phyloP scores from a whole-genome alignment of 345 rosid genomes.

The Conringia planisiliqua region DNA sequence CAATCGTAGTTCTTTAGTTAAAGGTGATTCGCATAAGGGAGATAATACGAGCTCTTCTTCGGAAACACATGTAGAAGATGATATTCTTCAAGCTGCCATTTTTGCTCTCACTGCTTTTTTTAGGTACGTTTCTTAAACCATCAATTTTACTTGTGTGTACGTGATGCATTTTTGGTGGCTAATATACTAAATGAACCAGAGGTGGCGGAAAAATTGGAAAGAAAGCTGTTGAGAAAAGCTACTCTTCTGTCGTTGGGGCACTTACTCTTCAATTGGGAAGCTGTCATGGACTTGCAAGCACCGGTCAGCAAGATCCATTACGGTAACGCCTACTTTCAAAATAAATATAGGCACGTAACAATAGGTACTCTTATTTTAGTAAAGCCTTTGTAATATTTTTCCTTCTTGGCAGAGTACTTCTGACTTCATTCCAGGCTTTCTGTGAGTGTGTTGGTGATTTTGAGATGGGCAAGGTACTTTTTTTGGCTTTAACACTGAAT shows the following conservation, averaged over 20 bases:
- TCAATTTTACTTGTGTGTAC: background rate
- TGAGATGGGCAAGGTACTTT: conserved; percentile 95
- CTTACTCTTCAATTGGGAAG: conserved; percentile 90
- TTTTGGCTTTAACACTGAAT: background rate
- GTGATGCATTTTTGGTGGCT: conserved; percentile 24
- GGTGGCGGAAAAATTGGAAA: conserved; percentile 97
- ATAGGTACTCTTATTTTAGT: background rate
- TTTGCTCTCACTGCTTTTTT: conserved; percentile 90
- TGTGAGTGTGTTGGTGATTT: conserved; percentile 99
- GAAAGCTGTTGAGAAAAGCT: conserved; percentile 85
- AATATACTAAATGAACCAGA: conserved; percentile 40
- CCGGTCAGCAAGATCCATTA: conserved; percentile 83
- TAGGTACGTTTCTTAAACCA: conserved; percentile 43
- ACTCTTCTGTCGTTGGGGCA: conserved; percentile 80
- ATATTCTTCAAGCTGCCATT: conserved; percentile 76
- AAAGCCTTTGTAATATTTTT: conserved; percentile 6
- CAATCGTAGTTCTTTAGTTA: conserved; percentile 52
- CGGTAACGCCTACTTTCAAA: conserved; percentile 42
- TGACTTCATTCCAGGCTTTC: conserved; percentile 86
- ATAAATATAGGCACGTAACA: conserved; percentile 2
- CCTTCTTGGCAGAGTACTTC: conserved; percentile 65
- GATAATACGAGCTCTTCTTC: conserved; percentile 42
- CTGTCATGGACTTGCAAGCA: conserved; percentile 79
- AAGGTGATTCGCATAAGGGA: conserved; percentile 61
- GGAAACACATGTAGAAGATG: conserved; percentile 59